These are phyloP conservation scores for Boletus reticulatus DNA, from an alignment of 768 basidiomycete genomes.

Conservation along the genomic window DNA sequence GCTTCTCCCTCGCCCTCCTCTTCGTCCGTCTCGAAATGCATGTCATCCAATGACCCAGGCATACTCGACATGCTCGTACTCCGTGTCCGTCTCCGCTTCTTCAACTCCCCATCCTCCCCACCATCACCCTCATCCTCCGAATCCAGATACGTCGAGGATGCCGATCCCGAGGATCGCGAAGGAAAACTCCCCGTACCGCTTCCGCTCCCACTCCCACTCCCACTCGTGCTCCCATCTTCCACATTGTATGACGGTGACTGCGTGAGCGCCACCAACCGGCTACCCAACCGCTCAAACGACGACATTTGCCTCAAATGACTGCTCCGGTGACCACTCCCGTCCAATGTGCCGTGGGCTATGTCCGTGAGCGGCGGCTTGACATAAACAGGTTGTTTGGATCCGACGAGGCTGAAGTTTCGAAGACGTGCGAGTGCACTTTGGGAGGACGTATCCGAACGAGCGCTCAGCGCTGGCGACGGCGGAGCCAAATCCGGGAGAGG, in stretches of 20 bases:
- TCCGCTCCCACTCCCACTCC: slow-evolving; percentile 37
- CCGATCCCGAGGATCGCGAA: slow-evolving; percentile 52
- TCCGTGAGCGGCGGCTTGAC: slow-evolving; percentile 27
- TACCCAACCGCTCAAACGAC: slow-evolving; percentile 71
- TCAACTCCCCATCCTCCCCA: slow-evolving; percentile 37
- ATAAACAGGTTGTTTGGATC: slow-evolving; percentile 38
- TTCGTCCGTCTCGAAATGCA: slow-evolving; percentile 54
- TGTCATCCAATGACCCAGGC: slow-evolving; percentile 77
- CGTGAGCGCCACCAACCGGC: slow-evolving; percentile 50
- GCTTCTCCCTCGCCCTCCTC: slow-evolving; percentile 40
- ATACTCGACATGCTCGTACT: slow-evolving; percentile 77
- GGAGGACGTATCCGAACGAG: slow-evolving; percentile 83
- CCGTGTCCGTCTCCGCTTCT: slow-evolving; percentile 41
- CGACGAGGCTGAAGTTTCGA: slow-evolving; percentile 75
- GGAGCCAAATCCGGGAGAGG: slow-evolving; percentile 78
- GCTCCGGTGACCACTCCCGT: slow-evolving; percentile 31
- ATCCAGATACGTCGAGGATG: slow-evolving; percentile 47
- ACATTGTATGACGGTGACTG: slow-evolving; percentile 35
- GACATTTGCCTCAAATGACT: slow-evolving; percentile 67
- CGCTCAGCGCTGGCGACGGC: slow-evolving; percentile 91
- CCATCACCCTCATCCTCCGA: slow-evolving; percentile 47
- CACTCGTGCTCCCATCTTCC: slow-evolving; percentile 20
- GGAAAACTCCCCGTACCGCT: slow-evolving; percentile 40
- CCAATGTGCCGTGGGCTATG: neutral
- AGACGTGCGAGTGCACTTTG: slow-evolving; percentile 72